Base-by-base conservation (phyloP, 2,329 filamentous ascomycete species). In the Arthroderma sp. region DNA sequence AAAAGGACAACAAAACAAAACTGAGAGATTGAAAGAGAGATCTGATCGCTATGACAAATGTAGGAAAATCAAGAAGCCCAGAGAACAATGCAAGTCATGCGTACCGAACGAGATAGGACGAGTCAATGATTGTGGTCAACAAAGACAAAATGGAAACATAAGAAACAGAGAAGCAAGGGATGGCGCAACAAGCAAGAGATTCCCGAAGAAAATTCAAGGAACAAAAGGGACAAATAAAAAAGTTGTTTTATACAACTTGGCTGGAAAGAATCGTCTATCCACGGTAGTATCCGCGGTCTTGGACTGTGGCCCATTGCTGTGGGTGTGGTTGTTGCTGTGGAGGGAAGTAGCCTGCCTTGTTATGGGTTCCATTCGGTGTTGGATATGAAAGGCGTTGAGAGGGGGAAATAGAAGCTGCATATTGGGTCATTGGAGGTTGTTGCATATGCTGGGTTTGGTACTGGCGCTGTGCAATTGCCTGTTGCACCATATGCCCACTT, bases 401-500 rank as follows among this genome's bases (percentile, higher is more conserved):
- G 32, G 32, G 8, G 8, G 8, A 34, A 11, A 9, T 34, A 9
- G 32, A 34, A 34, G 32, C 8, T 9, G 32, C 32, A 34, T 34
- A 34, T 34, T 11, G 11, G 11, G 32, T 34, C 32, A 9, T 34
- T 9, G 32, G 11, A 34, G 11, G 34, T 29, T 44, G 42, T 36
- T 44, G 40, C 27, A 22, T 22, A 22, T 22, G 15, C 48, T 70
- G 64, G 29, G 59, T 59, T 48, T 68, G 73, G 44, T 79, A 74
- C 55, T 84, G 78, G 29, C 79, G 71, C 58, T 83, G 79, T 38
- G 73, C 71, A 56, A 87, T 85, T 0, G 82, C 83, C 48, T 83
- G 74, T 51, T 86, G 80, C 5, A 86, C 82, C 48, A 80, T 77
- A 46, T 81, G 78, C 38, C 79, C 81, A 47, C 81, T 78, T 48